phyloP scores from a whole-genome alignment of 495 filamentous ascomycete species.

The Immersiella caudata region DNA sequence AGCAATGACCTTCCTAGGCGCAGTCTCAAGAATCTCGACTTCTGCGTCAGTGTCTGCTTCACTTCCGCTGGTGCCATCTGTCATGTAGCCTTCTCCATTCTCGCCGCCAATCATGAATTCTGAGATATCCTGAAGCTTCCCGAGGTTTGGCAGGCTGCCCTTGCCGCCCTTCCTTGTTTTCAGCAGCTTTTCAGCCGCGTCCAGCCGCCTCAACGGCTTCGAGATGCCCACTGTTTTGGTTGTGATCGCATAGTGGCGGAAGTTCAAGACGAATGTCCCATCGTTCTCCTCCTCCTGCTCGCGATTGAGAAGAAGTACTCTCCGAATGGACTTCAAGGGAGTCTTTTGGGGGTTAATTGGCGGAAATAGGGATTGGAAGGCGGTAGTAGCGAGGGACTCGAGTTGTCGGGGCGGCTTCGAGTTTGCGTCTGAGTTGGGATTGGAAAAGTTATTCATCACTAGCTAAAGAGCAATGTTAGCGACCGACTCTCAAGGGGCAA shows the following conservation, averaged over 20 bases:
- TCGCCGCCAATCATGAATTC: slow-evolving; percentile 92
- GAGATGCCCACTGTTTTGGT: slow-evolving; percentile 85
- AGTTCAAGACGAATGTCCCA: slow-evolving; percentile 79
- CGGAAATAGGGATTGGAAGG: slow-evolving; percentile 96
- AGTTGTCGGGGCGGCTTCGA: slow-evolving; percentile 76
- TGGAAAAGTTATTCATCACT: slow-evolving; percentile 97
- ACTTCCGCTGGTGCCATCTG: slow-evolving; percentile 78
- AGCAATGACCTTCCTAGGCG: slow-evolving; percentile 70
- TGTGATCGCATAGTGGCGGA: slow-evolving; percentile 92
- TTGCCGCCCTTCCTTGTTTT: slow-evolving; percentile 63
- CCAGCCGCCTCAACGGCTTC: slow-evolving; percentile 76
- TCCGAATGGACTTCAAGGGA: slow-evolving; percentile 82
- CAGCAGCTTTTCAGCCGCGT: slow-evolving; percentile 78
- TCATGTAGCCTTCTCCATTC: slow-evolving; percentile 77
- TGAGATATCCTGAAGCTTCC: slow-evolving; percentile 87
- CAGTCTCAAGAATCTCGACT: slow-evolving; percentile 81
- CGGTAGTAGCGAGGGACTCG: slow-evolving; percentile 87
- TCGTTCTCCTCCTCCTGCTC: slow-evolving; percentile 61
- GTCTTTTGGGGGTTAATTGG: slow-evolving; percentile 92
- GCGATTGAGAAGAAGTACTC: slow-evolving; percentile 88
- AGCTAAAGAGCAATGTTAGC: slow-evolving; percentile 54
- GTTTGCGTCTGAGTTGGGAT: slow-evolving; percentile 65
- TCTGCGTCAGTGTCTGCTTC: slow-evolving; percentile 95
- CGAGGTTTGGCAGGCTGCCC: slow-evolving; percentile 81
- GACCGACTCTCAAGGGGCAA: not conserved